Evolutionary conservation across 2,329 filamentous ascomycete genomes (phyloP).

Genomic region (Nectriaceae sp.): DNA sequence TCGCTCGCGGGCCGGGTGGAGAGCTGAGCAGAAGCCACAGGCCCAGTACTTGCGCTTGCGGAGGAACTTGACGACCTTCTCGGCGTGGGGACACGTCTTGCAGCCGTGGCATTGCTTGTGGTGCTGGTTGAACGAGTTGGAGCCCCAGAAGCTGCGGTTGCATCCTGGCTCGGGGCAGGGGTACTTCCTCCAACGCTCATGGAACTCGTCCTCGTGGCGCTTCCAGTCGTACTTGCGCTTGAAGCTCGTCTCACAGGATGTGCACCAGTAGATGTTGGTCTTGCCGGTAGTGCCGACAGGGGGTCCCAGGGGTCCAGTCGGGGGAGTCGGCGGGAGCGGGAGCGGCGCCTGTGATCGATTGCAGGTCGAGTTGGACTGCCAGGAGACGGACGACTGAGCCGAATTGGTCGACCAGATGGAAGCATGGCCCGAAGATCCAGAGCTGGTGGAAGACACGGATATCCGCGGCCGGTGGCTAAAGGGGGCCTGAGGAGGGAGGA

Average conservation of each 20-base stretch:
- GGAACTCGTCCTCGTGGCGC: constrained; percentile 69
- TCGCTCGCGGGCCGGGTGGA: constrained; percentile 64
- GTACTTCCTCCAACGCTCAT: constrained; percentile 69
- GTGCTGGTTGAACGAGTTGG: constrained; percentile 69
- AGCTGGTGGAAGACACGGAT: constrained; percentile 53
- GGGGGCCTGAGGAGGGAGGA: constrained; percentile 38
- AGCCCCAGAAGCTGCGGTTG: constrained; percentile 68
- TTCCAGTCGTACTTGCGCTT: constrained; percentile 72
- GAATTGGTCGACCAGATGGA: constrained; percentile 48
- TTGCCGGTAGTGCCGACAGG: constrained; percentile 32
- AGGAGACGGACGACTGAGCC: constrained; percentile 42
- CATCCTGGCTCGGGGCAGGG: constrained; percentile 64
- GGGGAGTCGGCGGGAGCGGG: constrained; percentile 35
- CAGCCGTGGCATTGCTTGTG: constrained; percentile 67
- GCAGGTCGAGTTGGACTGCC: constrained; percentile 38
- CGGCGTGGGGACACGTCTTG: constrained; percentile 65
- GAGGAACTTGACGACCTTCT: constrained; percentile 63
- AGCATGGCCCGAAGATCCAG: constrained; percentile 50
- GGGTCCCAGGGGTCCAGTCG: constrained; percentile 34
- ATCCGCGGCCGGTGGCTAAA: constrained; percentile 46
- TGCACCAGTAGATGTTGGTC: constrained; percentile 58
- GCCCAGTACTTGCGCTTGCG: constrained; percentile 68
- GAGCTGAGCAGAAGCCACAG: constrained; percentile 66
- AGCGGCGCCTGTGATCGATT: constrained; percentile 39
- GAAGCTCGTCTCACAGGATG: constrained; percentile 63